Base-by-base conservation (phyloP, 176 grass and related monocot genomes). In the Oryza australiensis region DNA sequence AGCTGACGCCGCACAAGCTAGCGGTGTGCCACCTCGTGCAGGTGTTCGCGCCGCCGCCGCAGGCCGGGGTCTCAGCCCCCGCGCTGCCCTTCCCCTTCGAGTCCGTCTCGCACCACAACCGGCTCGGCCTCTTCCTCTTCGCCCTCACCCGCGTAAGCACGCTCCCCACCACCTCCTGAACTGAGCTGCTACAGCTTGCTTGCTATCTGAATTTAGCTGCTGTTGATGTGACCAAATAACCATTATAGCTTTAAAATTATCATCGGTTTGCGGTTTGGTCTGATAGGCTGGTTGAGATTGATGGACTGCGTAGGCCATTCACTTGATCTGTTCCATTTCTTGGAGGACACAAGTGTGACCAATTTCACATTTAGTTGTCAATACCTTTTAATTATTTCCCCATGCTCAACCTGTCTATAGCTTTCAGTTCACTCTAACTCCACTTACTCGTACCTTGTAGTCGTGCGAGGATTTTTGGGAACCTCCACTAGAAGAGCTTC, bases 71-170 rank as follows among this genome's bases (percentile, higher is more conserved):
- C 51, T n/a, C 20, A 2, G 24, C 57, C 35, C 29, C 65, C 28
- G 51, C 59, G 63, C 80, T 81, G 72, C 87, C 89, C 26, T 91
- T 93, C 71, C 82, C 93, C 29, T 93, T 91, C 87, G 77, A 89
- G 27, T 93, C 96, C 51, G 30, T 93, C 64, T 26, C 88, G 3
- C 75, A 95, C 29, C 88, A 98, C 82, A 91, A 89, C 74, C 95
- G 92, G 68, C 90, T 98, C 26, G 92, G 95, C 2, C 95, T 93
- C 86, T 90, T 94, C 88, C 88, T 94, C 63, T 93, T 94, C 87
- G 85, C 90, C 23, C 92, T 94, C 75, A 89, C 84, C 75, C 74
- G 84, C 62, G 94, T 97, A 78, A 38, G 72, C 11, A 55, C 55
- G 18, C 68, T 66, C n/a, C 69, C 51, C 16, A 15, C 46, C 43